These are phyloP conservation scores for Fusarium nygamai DNA, from an alignment of 2,329 filamentous ascomycete species.

Conservation along the genomic window DNA sequence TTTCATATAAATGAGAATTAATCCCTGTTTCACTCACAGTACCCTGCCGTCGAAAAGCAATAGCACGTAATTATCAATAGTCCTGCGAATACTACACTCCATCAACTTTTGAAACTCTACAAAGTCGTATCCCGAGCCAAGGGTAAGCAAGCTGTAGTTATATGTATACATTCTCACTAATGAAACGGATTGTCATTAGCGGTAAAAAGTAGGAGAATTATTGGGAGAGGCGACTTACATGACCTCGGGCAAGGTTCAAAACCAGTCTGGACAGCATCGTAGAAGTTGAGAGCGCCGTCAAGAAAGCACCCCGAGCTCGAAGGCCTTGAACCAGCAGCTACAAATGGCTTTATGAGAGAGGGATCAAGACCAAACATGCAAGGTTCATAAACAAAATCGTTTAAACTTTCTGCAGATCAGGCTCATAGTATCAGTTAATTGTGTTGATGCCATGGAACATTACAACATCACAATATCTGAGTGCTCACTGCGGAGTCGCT, in stretches of 20 bases:
- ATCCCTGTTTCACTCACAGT: neutral
- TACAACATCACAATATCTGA: slow-evolving; percentile 45
- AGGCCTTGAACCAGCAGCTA: slow-evolving; percentile 24
- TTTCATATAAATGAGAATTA: neutral
- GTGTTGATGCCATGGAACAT: slow-evolving; percentile 62
- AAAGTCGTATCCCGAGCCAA: slow-evolving; percentile 43
- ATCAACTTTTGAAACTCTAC: slow-evolving; percentile 45
- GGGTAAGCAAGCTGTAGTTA: slow-evolving; percentile 48
- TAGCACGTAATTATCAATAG: neutral
- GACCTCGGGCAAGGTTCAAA: neutral
- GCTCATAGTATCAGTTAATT: slow-evolving; percentile 59
- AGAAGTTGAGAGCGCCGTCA: slow-evolving; percentile 32
- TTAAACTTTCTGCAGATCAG: neutral
- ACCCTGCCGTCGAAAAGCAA: neutral
- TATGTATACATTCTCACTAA: slow-evolving; percentile 46
- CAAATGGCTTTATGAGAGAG: slow-evolving; percentile 31
- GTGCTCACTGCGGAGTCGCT: slow-evolving; percentile 43
- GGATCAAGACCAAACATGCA: slow-evolving; percentile 26
- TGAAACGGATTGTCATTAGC: slow-evolving; percentile 7
- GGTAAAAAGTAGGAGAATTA: neutral
- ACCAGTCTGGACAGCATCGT: slow-evolving; percentile 19
- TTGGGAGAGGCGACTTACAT: neutral
- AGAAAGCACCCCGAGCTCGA: slow-evolving; percentile 16
- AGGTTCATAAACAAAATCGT: neutral
- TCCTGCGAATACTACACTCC: slow-evolving; percentile 32